These are phyloP conservation scores for Camellia sinensis DNA, from an alignment of 148 eudicot species.

Conservation along the genomic window DNA sequence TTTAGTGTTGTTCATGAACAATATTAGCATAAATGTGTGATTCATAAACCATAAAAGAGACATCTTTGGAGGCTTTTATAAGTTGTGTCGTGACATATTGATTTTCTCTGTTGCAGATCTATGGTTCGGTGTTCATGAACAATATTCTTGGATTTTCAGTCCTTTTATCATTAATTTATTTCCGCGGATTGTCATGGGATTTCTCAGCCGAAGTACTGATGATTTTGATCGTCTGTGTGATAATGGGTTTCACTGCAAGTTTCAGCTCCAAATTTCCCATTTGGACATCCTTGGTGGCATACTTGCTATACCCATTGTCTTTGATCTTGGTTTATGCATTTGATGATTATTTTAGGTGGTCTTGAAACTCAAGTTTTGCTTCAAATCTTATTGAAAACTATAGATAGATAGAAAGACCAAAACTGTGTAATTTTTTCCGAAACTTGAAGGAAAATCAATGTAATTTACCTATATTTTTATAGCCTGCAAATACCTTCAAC, in stretches of 20 bases:
- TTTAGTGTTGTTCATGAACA: no score
- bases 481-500: no score
- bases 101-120: constrained; percentile 29
- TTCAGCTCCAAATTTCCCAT: constrained; percentile 26
- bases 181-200: constrained; percentile 35
- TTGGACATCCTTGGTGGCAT: constrained; percentile 35
- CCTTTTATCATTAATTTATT: constrained; percentile 30
- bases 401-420: background rate
- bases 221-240: constrained; percentile 24
- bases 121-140: constrained; percentile 43
- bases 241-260: constrained; percentile 26
- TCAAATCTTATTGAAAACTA: background rate
- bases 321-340: constrained; percentile 27
- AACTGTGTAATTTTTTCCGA: background rate
- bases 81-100: background rate
- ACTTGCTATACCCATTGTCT: constrained; percentile 32
- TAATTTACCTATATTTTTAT: no score
- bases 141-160: constrained; percentile 33
- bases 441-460: no score
- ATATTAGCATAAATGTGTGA: background rate
- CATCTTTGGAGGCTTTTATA: no score
- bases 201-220: constrained; percentile 38
- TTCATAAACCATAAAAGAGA: background rate
- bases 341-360: background rate
- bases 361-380: background rate